Conservation (phyloP, 257 asterid genomes). For the Parsonsia alboflavescens region DNA sequence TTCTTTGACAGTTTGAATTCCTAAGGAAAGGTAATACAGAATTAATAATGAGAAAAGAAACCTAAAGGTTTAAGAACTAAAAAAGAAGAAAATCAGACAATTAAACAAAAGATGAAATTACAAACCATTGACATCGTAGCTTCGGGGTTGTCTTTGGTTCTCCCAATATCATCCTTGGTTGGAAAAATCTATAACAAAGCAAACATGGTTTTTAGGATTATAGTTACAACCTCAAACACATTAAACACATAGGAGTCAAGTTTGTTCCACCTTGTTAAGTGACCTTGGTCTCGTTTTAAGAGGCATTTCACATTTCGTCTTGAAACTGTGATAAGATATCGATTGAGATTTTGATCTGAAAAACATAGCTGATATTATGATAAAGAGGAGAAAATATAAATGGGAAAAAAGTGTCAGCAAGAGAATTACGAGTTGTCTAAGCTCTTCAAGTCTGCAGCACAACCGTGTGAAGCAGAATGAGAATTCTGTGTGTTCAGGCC, state of each 20-base stretch:
- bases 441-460: conserved; percentile 31
- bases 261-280: conserved; percentile 27
- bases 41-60: neutral
- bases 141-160: conserved; percentile 18
- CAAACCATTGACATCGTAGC: conserved; percentile 15
- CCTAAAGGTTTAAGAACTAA: neutral
- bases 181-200: conserved; percentile 30
- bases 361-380: conserved; percentile 15
- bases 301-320: conserved; percentile 25
- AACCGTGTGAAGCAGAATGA: conserved; percentile 17
- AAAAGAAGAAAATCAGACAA: neutral
- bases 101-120: neutral
- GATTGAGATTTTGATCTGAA: conserved; percentile 30
- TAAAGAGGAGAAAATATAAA: conserved; percentile 3
- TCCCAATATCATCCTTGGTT: conserved; percentile 19
- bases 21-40: conserved; percentile 27
- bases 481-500: conserved; percentile 17
- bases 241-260: neutral
- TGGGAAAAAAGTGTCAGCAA: too few relatives aligned
- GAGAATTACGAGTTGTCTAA: conserved; percentile 18
- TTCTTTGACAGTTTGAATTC: conserved; percentile 28
- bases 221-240: neutral
- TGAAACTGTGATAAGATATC: conserved; percentile 19
- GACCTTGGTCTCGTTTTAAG: conserved; percentile 18
- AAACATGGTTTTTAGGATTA: neutral